Evolutionary conservation across 2,329 filamentous ascomycete species (phyloP).

Genomic region (Pestalotiopsis sp.): DNA sequence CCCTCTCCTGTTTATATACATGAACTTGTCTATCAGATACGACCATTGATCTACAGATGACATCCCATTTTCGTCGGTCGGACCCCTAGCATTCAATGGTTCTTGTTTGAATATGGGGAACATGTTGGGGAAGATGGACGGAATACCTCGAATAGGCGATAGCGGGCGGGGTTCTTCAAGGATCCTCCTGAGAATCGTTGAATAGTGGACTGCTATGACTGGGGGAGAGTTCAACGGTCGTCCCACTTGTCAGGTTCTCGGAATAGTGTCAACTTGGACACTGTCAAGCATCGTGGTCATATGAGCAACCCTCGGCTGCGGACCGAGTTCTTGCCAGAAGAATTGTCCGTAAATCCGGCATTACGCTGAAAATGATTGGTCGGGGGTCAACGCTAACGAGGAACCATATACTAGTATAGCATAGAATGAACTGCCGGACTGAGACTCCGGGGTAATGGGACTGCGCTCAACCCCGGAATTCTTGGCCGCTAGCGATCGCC

Average conservation of each 20-base stretch:
- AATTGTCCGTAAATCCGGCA: no score
- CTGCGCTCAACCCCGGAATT: conserved; percentile 1
- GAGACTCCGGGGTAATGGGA: no score
- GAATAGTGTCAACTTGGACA: not conserved
- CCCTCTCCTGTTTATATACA: not conserved
- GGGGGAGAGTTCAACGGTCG: not conserved
- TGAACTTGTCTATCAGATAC: not conserved
- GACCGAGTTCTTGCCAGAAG: no score
- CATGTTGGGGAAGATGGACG: not conserved
- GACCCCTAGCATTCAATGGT: not conserved
- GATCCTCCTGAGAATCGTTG: not conserved
- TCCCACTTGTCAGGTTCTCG: not conserved
- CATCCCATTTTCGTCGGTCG: not conserved
- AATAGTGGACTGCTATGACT: not conserved
- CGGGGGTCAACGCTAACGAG: no score
- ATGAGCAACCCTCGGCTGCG: no score
- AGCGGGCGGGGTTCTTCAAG: not conserved
- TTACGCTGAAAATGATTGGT: no score
- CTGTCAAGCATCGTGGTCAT: no score
- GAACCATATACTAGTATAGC: no score
- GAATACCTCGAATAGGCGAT: not conserved
- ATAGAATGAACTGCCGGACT: no score
- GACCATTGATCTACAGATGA: not conserved
- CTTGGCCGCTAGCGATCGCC: not conserved
- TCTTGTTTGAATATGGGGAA: not conserved